A percentile compares a stretch with the other conserved stretches of the same genome.
These are phyloP conservation scores for Tylopilus plumbeoviolaceoides DNA, from an alignment of 768 basidiomycete genomes.

Conservation along the genomic window DNA sequence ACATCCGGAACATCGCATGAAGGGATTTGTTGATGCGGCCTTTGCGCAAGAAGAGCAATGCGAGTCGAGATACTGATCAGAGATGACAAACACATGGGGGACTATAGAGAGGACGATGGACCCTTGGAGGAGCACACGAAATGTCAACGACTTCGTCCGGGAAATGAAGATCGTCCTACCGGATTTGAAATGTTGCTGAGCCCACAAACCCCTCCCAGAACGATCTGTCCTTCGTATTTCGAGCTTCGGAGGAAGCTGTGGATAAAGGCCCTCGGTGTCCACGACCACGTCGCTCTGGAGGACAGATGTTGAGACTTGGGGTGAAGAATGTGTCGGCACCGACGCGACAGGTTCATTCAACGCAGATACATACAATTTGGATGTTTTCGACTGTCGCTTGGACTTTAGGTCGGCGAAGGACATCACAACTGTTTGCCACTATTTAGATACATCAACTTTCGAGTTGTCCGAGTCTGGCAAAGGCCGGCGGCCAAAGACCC, in stretches of 20 bases:
- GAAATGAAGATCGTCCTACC: conserved; percentile 29
- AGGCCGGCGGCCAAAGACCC: no score
- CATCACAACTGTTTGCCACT: conserved; percentile 20
- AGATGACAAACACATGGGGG: conserved; percentile 64
- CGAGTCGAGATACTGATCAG: conserved; percentile 52
- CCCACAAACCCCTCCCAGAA: conserved; percentile 47
- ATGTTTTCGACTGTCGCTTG: conserved; percentile 27
- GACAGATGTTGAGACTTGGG: conserved; percentile 13
- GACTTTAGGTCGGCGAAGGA: conserved; percentile 33
- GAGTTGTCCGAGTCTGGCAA: no score
- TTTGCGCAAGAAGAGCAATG: conserved; percentile 71
- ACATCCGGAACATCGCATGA: conserved; percentile 77
- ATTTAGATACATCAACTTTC: not conserved
- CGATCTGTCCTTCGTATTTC: conserved; percentile 34
- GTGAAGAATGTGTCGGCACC: conserved; percentile 24
- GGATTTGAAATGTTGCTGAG: conserved; percentile 31
- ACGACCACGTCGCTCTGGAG: not conserved
- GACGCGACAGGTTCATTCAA: conserved; percentile 19
- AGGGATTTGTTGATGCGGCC: conserved; percentile 29
- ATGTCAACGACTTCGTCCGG: not conserved
- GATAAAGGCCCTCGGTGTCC: conserved; percentile 17
- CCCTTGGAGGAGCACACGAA: conserved; percentile 39
- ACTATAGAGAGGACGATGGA: conserved; percentile 49
- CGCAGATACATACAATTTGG: conserved; percentile 35
- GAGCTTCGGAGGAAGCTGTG: conserved; percentile 37